phyloP scores from a whole-genome alignment of 2,329 filamentous ascomycete species.

The Diplodia scrobiculata region DNA sequence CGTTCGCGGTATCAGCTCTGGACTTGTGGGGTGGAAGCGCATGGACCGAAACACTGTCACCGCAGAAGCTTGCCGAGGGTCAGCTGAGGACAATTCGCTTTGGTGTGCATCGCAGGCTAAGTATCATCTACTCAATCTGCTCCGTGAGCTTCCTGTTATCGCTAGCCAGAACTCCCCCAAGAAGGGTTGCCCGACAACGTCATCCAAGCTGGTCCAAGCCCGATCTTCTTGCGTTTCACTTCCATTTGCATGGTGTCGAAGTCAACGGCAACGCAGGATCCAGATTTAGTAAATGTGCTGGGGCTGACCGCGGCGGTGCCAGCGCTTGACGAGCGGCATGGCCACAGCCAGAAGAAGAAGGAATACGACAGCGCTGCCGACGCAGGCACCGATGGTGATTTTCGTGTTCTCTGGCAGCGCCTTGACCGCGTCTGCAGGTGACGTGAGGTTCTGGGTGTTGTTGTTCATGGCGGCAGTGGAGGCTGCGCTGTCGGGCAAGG shows the following conservation, averaged over 20 bases:
- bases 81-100: neutral
- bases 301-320: neutral
- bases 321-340: neutral
- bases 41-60: neutral
- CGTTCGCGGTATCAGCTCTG: neutral
- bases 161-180: neutral
- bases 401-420: neutral
- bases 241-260: neutral
- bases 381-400: neutral
- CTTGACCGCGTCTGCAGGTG: neutral
- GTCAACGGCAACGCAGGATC: neutral
- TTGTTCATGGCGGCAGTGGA: neutral
- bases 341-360: neutral
- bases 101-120: neutral
- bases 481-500: too few species aligned
- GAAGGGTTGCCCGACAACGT: neutral
- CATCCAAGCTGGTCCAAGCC: neutral
- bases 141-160: neutral
- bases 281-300: neutral
- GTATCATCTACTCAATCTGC: neutral
- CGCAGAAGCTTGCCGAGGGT: neutral
- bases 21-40: neutral
- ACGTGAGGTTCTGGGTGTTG: neutral
- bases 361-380: neutral
- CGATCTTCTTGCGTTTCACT: neutral